Evolutionary conservation across 1,284 basidiomycete species (phyloP), one percentile per base, ranked within the genome.

Genomic region (Cerioporus squamosus): DNA sequence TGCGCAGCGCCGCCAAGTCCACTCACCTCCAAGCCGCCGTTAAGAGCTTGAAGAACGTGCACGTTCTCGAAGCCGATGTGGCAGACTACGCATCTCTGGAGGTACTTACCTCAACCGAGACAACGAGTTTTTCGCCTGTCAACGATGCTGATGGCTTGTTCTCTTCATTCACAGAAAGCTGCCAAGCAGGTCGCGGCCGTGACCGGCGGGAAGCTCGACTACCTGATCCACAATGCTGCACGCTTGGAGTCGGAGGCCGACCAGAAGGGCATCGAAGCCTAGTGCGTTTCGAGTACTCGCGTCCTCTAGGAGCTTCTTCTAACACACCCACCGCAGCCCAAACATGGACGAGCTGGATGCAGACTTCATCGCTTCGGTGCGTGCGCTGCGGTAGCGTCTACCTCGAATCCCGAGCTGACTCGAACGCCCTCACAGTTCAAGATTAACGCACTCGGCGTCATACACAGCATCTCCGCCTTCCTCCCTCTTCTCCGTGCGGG

Each of bases 401-500:
- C 44, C 10, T 23, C 6, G 2, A 10, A 14, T 17, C 44, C 7
- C 1, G 10, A 22, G 18, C 44, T 17, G 8, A 6, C 31, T 17
- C 22, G 26, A 12, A 10, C 7, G 38, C 23, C 3, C 14, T 17
- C 15, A 3, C 39, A 71, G 70, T 72, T 73, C 67, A 67, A 72
- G 22, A 57, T 73, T 33, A 80, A 81, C 62, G 71, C 74, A 22
- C 55, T 79, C 49, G 77, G 78, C 17, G 66, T 70, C 15, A 67
- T 79, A 1, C 71, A 74, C 56, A 69, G 69, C 45, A 77, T 71
- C 55, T 74, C 76, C 53, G 69, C 70, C 0, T 81, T 69, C 57
- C 58, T 68, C 2, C 78, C 79, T 1, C 73, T 81, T 20, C 68
- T 81, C 10, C 68, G 69, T 22, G 70, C 69, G 5, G 73, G 77